Evolutionary conservation across 345 rosid genomes (phyloP).

Genomic region (Eucalyptus polyanthemos): DNA sequence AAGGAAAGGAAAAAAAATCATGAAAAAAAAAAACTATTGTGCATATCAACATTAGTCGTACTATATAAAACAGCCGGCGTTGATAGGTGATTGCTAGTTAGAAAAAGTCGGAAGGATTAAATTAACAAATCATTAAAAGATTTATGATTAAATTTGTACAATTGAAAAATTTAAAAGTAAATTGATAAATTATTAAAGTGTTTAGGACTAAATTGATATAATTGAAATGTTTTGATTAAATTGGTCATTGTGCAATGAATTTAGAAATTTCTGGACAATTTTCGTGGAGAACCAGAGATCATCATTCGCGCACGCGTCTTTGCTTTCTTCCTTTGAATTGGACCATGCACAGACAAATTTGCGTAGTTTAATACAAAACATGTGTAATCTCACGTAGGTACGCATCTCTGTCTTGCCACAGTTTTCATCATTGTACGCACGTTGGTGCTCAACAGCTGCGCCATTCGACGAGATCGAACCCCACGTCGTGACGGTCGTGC

Average conservation of each 20-base stretch:
- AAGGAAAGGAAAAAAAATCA: too few species aligned
- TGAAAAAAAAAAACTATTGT: too few species aligned
- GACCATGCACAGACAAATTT: not conserved
- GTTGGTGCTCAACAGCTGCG: not conserved
- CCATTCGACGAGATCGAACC: not conserved
- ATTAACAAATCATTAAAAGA: too few species aligned
- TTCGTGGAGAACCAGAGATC: not conserved
- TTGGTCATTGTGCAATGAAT: accelerated
- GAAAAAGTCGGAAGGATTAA: accelerated
- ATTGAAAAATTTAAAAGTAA: too few species aligned
- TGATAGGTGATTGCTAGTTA: too few species aligned
- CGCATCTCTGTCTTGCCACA: not conserved
- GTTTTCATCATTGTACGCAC: not conserved
- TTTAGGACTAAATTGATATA: accelerated
- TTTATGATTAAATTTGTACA: accelerated
- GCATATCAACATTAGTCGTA: accelerated
- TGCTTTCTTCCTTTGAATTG: not conserved
- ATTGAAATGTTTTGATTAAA: too few species aligned
- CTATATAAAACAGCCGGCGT: accelerated
- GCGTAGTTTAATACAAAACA: not conserved
- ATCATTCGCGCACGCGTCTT: not conserved
- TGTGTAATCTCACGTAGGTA: not conserved
- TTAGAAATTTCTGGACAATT: accelerated
- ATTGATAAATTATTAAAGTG: too few species aligned
- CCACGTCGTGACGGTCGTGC: not conserved